Evolutionary conservation across 2,329 filamentous ascomycete species (phyloP), one percentile per base, ranked within the genome.

Genomic region (Phialophora expanda): DNA sequence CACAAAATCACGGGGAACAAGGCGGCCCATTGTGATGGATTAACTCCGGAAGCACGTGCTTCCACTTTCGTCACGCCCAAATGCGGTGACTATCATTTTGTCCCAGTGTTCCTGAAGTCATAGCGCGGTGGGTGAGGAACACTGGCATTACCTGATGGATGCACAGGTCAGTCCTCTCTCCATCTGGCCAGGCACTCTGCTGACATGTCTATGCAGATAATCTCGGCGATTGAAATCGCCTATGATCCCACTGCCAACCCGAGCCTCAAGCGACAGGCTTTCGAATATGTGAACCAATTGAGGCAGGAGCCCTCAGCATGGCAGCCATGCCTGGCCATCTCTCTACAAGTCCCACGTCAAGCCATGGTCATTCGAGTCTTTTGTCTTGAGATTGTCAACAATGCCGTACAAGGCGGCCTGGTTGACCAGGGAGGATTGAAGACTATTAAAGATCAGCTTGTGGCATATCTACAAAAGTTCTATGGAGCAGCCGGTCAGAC

Each of bases 351-450:
- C 28, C 92, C 92, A 56, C 87, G 87, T 68, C 83, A 89, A 59
- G 89, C 90, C 70, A 93, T 97, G 72, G 88, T 97, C 61, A 90
- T 96, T 58, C 91, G 95, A 60, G 87, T 97, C 76, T 90, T 95
- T 67, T 92, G 91, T 69, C 86, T 99, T 69, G 95, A 99, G 76
- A 88, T 97, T 57, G 88, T 99, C 78, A 98, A 97, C 80, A 92
- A 91, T 81, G 92, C 93, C 56, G 88, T 97, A 55, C 91, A 96
- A 75, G 88, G 87, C 53, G 90, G 92, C 72, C 83, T 89, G 48
- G 85, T 97, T 71, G 91, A 96, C 74, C 80, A 82, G 60, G 84
- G 88, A 74, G 90, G 89, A 72, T 82, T 98, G 70, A 81, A 83
- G 56, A 89, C 89, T 75, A 87, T 98, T 73, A 93, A 91, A 77